phyloP scores from a whole-genome alignment of 116 monocot genomes.

The Cymodocea nodosa region DNA sequence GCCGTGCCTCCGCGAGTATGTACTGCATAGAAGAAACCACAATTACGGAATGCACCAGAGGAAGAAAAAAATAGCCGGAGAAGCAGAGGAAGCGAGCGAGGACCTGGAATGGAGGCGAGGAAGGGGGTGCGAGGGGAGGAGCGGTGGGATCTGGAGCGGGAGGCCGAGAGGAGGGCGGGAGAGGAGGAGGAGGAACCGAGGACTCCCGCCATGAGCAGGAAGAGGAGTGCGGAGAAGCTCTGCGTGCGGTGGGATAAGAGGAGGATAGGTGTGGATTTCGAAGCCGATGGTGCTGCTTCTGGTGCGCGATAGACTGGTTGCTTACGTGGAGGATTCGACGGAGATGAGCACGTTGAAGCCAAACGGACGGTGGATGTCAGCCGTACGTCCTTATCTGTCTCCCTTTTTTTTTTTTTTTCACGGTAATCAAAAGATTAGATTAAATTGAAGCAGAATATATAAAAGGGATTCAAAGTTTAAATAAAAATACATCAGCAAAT shows the following conservation, averaged over 20 bases:
- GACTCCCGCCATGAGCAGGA: slow-evolving; percentile 14
- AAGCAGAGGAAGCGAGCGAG: not conserved
- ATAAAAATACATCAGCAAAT: too few species aligned
- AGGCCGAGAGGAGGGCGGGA: slow-evolving; percentile 5
- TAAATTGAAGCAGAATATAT: too few species aligned
- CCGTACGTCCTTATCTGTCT: too few species aligned
- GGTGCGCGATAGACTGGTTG: too few species aligned
- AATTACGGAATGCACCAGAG: not conserved
- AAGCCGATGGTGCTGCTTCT: too few species aligned
- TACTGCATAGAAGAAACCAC: not conserved
- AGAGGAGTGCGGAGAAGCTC: not conserved
- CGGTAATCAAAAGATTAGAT: too few species aligned
- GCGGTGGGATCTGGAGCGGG: slow-evolving; percentile 5
- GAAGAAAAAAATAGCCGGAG: not conserved
- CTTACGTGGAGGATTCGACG: too few species aligned
- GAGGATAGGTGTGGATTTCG: slow-evolving; percentile 1
- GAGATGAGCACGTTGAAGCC: too few species aligned
- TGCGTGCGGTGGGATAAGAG: not conserved
- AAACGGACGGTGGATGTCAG: too few species aligned
- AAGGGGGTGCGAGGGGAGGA: slow-evolving; percentile 7
- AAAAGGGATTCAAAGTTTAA: too few species aligned
- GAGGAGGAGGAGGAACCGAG: slow-evolving; percentile 14
- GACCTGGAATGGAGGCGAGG: slow-evolving; percentile 13
- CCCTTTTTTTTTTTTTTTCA: too few species aligned
- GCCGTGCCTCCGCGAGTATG: not conserved